Evolutionary conservation across 345 rosid genomes (phyloP).

Genomic region (Citrus sinensis): DNA sequence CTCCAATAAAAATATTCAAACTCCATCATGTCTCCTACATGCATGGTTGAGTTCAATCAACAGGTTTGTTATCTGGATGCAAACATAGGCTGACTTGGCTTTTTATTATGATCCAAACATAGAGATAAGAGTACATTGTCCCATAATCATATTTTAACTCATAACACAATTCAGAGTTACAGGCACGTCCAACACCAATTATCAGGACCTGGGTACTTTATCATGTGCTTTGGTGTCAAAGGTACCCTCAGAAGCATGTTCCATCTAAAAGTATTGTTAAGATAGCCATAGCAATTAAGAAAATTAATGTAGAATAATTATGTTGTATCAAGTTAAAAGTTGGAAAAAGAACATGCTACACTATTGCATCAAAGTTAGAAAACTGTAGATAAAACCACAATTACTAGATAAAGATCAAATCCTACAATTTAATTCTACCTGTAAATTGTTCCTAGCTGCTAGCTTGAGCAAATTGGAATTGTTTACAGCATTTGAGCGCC

Average conservation of each 20-base stretch:
- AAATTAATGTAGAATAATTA: background rate
- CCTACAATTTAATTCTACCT: conserved; percentile 42
- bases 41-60: background rate
- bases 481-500: conserved; percentile 74
- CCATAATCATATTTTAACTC: background rate
- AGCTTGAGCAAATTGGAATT: conserved; percentile 70
- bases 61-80: background rate
- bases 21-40: background rate
- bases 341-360: background rate
- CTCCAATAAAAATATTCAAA: background rate
- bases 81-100: background rate
- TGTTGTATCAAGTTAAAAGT: background rate
- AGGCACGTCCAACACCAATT: background rate
- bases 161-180: background rate
- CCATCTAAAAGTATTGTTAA: background rate
- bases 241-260: background rate
- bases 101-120: background rate
- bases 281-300: background rate
- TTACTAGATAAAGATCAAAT: conserved; percentile 2
- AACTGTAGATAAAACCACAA: background rate
- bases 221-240: background rate
- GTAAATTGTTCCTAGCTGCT: conserved; percentile 60
- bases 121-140: background rate
- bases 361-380: background rate
- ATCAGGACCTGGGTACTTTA: background rate